Base-by-base conservation (phyloP, 164 flowering plant species). In the Macadamia integrifolia region DNA sequence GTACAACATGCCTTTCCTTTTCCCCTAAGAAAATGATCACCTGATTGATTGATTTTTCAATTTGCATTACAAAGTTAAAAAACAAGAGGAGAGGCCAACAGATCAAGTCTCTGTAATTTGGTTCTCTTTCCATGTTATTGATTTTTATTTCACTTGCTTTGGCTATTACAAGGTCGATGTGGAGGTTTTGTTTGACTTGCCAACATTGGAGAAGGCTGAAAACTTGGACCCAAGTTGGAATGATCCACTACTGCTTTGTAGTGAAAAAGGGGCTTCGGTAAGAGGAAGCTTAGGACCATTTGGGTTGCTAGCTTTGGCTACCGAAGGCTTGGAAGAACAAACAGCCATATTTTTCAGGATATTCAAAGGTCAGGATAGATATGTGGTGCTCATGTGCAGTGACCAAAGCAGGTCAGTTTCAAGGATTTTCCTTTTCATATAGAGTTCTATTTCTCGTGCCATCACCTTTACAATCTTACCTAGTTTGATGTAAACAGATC, bases 311-410 rank as follows among this genome's bases (percentile, higher is more conserved):
- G 80, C 70, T 57, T 61, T 86, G 56, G 88, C 91, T 40, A 79
- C 91, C 9, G 62, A 83, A 50, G 71, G 72, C 67, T 58, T 88
- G 65, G 43, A 79, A 67, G 91, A 88, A 65, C 73, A 82, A 60
- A 88, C 93, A 0, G 83, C 91, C 32, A 74, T 88, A 4, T 88
- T 73, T 75, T 88, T 81, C 32, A 69, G 84, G 67, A 73, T 88
- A 10, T 85, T 86, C 83, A 86, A 76, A 72, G 60, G 32, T 58
- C 66, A 67, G 0, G 17, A 80, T 63, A 80, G 69, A 35, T 72
- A 65, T 70, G 79, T 78, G 56, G 87, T 86, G 48, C 80, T 88
- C 61, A 81, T 88, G 91, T 84, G 93, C 77, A 85, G 83, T 66
- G 93, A 88, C 69, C 87, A 82, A 62, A 88, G 85, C 84, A 85